Base-by-base conservation (phyloP, 805 yeast species). In the Metschnikowia cubensis region DNA sequence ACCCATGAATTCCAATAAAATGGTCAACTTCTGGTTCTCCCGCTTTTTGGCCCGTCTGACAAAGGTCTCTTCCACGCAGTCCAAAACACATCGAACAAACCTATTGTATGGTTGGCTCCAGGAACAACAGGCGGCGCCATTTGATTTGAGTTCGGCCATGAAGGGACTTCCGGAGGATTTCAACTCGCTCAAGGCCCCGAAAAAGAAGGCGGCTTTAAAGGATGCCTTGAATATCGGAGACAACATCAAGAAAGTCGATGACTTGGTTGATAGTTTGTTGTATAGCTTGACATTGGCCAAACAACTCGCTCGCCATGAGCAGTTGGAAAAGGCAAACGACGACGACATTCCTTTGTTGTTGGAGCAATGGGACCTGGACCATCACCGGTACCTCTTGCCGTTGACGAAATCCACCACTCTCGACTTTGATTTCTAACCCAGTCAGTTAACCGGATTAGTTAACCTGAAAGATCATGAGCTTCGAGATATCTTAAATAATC, bases 191-290 rank as follows among this genome's bases (percentile, higher is more conserved):
- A 42, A 45, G 32, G 7, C 50, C n/a, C 33, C 45, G 11, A 43
- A 37, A 13, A 47, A 52, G 49, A 50, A 52, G 8, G 42, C 25
- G 11, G 48, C 55, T 4, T 48, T 50, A 44, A 49, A 43, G 37
- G 47, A 18, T 25, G 47, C 40, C 6, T 42, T 47, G 45, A 42
- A 29, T n/a, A 42, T 54, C 21, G 46, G 36, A 4, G 29, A 25
- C 3, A 18, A 20, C 10, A 54, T 50, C 21, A 64, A 61, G 18
- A 84, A 84, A 60, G 77, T 79, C 39, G 91, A 85, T 60, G 91
- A 85, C 61, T 66, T 84, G 49, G 78, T 83, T 7, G 91, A 85
- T 61, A 73, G 85, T 0, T 66, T 84, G n/a, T 65, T 84, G 14
- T 88, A 85, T 61, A 86, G 81, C 1, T 29, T 54, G 21, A 50